phyloP scores from a whole-genome alignment of 1,284 basidiomycete species.

The Chondrostereum purpureum region DNA sequence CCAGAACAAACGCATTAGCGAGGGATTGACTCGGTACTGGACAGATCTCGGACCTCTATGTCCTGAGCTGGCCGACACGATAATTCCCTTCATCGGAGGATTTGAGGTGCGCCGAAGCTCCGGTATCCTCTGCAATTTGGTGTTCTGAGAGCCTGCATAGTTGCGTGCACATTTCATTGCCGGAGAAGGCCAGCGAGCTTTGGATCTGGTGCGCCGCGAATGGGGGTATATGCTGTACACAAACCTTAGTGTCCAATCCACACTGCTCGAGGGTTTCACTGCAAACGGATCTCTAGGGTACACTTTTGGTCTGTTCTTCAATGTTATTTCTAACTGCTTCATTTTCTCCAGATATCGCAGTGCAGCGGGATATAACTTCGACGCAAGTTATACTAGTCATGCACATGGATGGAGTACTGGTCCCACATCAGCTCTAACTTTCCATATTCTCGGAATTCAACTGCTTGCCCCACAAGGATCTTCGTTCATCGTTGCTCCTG shows the following conservation, averaged over 20 bases:
- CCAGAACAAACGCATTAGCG: constrained; percentile 36
- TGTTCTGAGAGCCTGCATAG: constrained; percentile 18
- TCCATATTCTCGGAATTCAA: constrained; percentile 36
- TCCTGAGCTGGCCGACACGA: constrained; percentile 46
- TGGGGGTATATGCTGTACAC: constrained; percentile 54
- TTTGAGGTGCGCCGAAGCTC: constrained; percentile 33
- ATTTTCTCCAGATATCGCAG: constrained; percentile 31
- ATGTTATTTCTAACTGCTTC: constrained; percentile 10
- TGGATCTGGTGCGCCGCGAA: constrained; percentile 40
- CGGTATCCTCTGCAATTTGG: neutral
- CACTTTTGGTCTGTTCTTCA: too few species aligned
- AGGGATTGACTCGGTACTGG: constrained; percentile 41
- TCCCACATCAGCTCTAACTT: constrained; percentile 38
- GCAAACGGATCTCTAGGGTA: constrained; percentile 44
- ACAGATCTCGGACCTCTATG: constrained; percentile 40
- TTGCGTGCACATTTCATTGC: constrained; percentile 46
- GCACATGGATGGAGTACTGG: constrained; percentile 42
- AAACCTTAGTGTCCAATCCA: constrained; percentile 43
- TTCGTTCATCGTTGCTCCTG: constrained; percentile 37
- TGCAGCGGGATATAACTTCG: constrained; percentile 41
- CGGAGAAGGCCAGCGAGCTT: constrained; percentile 37
- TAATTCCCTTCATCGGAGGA: constrained; percentile 44
- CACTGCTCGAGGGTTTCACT: constrained; percentile 45
- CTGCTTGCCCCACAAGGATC: constrained; percentile 31
- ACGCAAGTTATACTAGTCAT: constrained; percentile 40